These are phyloP conservation scores for Plasmopara muralis DNA, from an alignment of 352 stramenopile genomes.

Conservation along the genomic window DNA sequence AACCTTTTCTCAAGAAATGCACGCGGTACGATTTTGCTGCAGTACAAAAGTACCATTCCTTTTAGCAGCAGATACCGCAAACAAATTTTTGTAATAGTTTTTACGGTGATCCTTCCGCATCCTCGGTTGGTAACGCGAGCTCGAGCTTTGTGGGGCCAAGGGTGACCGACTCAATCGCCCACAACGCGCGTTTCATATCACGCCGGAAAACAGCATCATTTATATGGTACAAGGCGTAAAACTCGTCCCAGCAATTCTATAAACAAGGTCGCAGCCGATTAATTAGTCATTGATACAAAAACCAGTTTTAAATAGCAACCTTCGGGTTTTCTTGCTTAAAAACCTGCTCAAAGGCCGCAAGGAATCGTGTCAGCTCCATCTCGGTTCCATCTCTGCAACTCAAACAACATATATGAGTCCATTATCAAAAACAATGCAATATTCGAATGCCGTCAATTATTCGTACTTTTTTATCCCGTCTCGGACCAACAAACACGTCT, in stretches of 20 bases:
- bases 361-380: slow-evolving; percentile 37
- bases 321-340: slow-evolving; percentile 62
- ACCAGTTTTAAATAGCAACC: too few relatives aligned
- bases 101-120: slow-evolving; percentile 8
- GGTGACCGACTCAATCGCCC: slow-evolving; percentile 36
- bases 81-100: neutral
- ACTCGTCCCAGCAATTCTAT: slow-evolving; percentile 47
- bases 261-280: neutral
- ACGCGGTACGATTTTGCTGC: slow-evolving; percentile 24
- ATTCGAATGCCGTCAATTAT: too few relatives aligned
- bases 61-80: neutral
- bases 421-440: neutral
- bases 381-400: slow-evolving; percentile 13
- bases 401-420: neutral
- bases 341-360: slow-evolving; percentile 37
- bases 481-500: slow-evolving; percentile 37
- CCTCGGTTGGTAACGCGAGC: slow-evolving; percentile 24
- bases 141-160: slow-evolving; percentile 58
- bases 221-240: slow-evolving; percentile 37
- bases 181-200: slow-evolving; percentile 63
- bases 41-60: neutral
- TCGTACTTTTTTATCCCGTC: slow-evolving; percentile 41
- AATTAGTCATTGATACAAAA: too few relatives aligned
- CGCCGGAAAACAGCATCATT: slow-evolving; percentile 43
- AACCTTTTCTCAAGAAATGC: slow-evolving; percentile 32